Conservation (phyloP, 805 yeast species). For the Naumovozyma dairenensis region DNA sequence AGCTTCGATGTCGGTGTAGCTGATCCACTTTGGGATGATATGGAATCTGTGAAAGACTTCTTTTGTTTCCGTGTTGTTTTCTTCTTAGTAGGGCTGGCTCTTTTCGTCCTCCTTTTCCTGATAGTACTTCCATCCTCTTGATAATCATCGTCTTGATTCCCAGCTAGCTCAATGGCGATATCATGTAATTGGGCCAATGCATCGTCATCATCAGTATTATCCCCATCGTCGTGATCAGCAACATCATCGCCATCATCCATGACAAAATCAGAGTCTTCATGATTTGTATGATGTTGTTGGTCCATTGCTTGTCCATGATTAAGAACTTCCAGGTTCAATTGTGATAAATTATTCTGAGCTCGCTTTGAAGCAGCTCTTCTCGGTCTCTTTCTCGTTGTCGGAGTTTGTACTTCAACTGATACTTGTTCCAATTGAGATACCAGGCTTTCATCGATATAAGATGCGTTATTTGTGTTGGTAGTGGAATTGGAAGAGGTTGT, state of each 20-base stretch:
- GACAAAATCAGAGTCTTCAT: constrained; percentile 5
- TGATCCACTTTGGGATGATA: constrained; percentile 1
- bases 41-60: too few relatives aligned
- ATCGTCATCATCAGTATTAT: constrained; percentile 7
- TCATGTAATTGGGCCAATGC: constrained; percentile 5
- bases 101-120: constrained; percentile 1
- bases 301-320: not conserved
- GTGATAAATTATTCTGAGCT: constrained; percentile 1
- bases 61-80: too few relatives aligned
- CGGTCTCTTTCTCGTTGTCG: constrained; percentile 6
- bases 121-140: constrained; percentile 1
- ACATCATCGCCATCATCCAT: constrained; percentile 4
- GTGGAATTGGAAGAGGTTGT: too few relatives aligned
- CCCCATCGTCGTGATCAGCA: constrained; percentile 14
- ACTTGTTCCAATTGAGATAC: constrained; percentile 4
- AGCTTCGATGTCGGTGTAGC: constrained; percentile 11
- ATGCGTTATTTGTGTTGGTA: too few relatives aligned
- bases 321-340: not conserved
- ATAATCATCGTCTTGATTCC: not conserved
- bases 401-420: constrained; percentile 7
- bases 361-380: constrained; percentile 6
- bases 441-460: not conserved
- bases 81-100: not conserved
- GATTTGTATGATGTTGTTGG: constrained; percentile 4
- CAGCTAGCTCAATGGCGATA: constrained; percentile 1